Percentiles rank a stretch among this genome's conserved stretches.
phyloP scores from a whole-genome alignment of 331 rosid genomes.

The Ulmus americana region DNA sequence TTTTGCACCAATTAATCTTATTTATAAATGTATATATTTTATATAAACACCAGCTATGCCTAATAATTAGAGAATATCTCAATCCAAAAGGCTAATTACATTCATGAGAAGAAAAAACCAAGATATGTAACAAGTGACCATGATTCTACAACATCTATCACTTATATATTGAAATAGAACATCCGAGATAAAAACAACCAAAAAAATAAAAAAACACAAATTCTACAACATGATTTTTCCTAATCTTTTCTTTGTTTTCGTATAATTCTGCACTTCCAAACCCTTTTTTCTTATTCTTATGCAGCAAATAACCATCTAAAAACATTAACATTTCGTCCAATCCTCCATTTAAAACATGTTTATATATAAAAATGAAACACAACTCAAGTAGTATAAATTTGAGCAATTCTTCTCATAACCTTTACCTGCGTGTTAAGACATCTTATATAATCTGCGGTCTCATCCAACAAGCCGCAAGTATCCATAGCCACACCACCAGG shows the following conservation, averaged over 20 bases:
- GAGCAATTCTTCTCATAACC: slow-evolving; percentile 30
- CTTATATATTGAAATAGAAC: neutral
- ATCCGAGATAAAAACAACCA: neutral
- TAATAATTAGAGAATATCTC: too few species aligned
- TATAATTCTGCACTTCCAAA: slow-evolving; percentile 3
- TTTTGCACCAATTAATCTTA: too few species aligned
- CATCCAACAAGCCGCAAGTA: slow-evolving; percentile 31
- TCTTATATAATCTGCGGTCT: slow-evolving; percentile 33
- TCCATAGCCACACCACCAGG: slow-evolving; percentile 38
- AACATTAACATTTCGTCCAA: neutral
- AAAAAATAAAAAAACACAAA: neutral
- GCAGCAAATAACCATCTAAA: neutral
- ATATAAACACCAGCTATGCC: too few species aligned
- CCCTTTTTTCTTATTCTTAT: neutral
- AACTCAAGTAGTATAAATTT: slow-evolving; percentile 20
- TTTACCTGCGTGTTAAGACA: slow-evolving; percentile 39
- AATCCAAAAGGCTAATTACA: too few species aligned
- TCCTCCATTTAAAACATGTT: neutral
- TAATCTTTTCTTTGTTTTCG: neutral
- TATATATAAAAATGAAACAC: neutral
- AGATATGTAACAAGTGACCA: neutral
- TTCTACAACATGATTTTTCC: slow-evolving; percentile 1
- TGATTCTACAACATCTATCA: neutral
- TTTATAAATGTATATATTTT: too few species aligned
- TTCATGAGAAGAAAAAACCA: neutral